Conservation (phyloP, 441 rosid species). For the Eutrema salsugineum region DNA sequence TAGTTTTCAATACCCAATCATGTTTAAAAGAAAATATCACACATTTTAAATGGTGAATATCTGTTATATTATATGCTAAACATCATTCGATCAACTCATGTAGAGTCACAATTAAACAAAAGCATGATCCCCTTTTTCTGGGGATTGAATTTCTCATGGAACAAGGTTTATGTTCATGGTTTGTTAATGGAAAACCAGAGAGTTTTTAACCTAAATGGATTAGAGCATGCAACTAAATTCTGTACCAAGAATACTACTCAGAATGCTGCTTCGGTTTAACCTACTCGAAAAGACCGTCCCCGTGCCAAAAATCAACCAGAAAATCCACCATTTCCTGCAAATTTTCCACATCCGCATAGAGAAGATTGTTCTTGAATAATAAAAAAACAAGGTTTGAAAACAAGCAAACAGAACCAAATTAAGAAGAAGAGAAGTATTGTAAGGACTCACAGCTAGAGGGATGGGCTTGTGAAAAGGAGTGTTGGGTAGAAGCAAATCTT, state of each 20-base stretch:
- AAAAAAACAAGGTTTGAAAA: too few relatives aligned
- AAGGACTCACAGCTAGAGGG: constrained; percentile 51
- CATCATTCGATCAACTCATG: neutral
- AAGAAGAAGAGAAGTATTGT: neutral
- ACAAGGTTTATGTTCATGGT: neutral
- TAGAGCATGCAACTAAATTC: constrained; percentile 18
- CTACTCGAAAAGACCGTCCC: constrained; percentile 56
- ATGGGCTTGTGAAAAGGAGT: constrained; percentile 53
- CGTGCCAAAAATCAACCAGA: constrained; percentile 54
- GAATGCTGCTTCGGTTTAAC: neutral
- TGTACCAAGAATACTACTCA: constrained; percentile 24
- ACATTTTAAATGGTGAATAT: neutral
- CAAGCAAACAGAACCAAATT: too few relatives aligned
- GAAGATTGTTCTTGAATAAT: too few relatives aligned
- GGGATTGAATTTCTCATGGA: neutral
- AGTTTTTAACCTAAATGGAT: constrained; percentile 11
- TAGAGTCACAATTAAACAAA: neutral
- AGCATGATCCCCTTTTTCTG: neutral
- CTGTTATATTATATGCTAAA: neutral
- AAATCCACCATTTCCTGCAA: constrained; percentile 68
- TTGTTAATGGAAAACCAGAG: neutral
- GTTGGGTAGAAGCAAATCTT: constrained; percentile 46
- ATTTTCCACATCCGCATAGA: constrained; percentile 2
- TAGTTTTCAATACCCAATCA: neutral
- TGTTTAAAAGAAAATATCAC: neutral